Conservation (phyloP, 2,329 filamentous ascomycete genomes). For the Xylariales sp. region DNA sequence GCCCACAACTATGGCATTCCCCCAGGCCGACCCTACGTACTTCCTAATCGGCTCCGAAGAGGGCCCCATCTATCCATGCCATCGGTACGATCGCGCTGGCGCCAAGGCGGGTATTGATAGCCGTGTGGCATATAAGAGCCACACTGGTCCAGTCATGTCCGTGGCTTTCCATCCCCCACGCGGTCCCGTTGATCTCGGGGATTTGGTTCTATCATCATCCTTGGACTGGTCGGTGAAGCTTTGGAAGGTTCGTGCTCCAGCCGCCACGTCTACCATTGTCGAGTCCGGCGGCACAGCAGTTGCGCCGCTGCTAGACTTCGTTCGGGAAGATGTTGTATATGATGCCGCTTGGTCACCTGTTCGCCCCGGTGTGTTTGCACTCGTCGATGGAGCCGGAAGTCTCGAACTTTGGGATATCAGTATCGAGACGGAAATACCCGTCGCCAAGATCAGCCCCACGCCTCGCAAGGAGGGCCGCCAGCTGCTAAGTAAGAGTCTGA, state of each 20-base stretch:
- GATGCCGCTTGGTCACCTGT: constrained; percentile 93
- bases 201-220: constrained; percentile 86
- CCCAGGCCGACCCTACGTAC: constrained; percentile 91
- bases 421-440: constrained; percentile 86
- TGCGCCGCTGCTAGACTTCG: constrained; percentile 79
- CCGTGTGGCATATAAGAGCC: constrained; percentile 81
- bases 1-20: constrained; percentile 92
- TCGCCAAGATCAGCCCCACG: constrained; percentile 73
- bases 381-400: constrained; percentile 88
- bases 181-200: constrained; percentile 89
- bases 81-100: constrained; percentile 93
- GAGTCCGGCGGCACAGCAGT: constrained; percentile 47
- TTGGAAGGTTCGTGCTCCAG: constrained; percentile 86
- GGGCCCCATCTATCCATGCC: constrained; percentile 92
- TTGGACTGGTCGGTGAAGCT: constrained; percentile 97
- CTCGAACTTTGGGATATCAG: constrained; percentile 95
- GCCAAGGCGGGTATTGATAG: constrained; percentile 94
- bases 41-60: constrained; percentile 97
- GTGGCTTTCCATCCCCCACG: constrained; percentile 92
- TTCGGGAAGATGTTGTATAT: constrained; percentile 94
- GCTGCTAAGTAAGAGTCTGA: constrained; percentile 79
- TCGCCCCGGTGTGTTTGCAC: constrained; percentile 88
- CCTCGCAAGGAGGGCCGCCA: constrained; percentile 57
- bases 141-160: constrained; percentile 92
- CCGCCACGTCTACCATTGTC: constrained; percentile 61